A percentile compares a stretch with the other conserved stretches of the same genome.
Evolutionary conservation across 208 protist genomes (phyloP).

Genomic region (Wallacemonas sp.): DNA sequence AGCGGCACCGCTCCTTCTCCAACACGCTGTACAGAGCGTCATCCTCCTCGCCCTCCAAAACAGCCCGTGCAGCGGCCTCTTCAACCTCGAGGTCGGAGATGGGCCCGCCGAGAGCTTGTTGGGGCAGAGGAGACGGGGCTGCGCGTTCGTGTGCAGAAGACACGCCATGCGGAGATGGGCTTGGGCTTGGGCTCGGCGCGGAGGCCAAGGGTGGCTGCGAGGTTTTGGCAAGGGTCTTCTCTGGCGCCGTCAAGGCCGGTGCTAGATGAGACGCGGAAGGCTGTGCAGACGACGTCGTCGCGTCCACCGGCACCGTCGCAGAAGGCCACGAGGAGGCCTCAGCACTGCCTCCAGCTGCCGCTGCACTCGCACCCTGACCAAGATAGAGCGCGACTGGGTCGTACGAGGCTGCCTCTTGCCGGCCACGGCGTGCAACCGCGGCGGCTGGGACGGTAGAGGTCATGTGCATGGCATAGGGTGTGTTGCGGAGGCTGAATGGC

Average conservation of each 20-base stretch:
- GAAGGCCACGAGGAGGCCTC: neutral
- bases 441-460: too few relatives aligned
- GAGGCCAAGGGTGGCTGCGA: neutral
- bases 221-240: too few relatives aligned
- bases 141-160: neutral
- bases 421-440: neutral
- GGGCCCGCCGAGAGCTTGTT: neutral
- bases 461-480: neutral
- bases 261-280: neutral
- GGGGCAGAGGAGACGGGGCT: neutral
- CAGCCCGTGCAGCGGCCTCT: constrained; percentile 8
- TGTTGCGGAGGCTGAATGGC: neutral
- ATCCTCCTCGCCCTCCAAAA: constrained; percentile 19
- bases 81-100: neutral
- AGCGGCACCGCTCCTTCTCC: constrained; percentile 20
- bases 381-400: constrained; percentile 8
- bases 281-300: neutral
- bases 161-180: neutral
- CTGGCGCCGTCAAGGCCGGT: neutral
- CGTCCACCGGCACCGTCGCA: neutral
- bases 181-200: constrained; percentile 11
- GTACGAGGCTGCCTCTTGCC: neutral
- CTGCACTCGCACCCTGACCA: neutral
- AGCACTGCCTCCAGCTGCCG: neutral
- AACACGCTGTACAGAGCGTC: constrained; percentile 15